Evolutionary conservation across 352 stramenopile species (phyloP), one percentile per base, ranked within the genome.

Genomic region (Globisporangium solare): DNA sequence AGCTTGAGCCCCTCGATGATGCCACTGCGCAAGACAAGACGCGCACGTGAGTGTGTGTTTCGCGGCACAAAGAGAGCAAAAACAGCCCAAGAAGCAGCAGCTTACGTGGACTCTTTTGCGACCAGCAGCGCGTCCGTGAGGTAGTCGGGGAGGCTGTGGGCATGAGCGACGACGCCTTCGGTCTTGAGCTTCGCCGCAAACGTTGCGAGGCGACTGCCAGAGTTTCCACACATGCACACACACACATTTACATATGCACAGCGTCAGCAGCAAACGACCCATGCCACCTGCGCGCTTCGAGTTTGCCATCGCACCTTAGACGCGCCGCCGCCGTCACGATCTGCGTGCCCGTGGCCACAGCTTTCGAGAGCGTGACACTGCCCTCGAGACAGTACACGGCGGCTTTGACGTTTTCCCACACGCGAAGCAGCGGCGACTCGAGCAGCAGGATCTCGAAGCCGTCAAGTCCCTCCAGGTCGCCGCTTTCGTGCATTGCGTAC

Each of bases 351-450:
- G 82, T 92, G 11, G 61, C 61, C 49, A 89, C 60, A 13, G 72
- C 79, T 43, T 78, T 84, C 1, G 78, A 74, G 37, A 92, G 70
- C 14, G 71, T 77, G 39, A 88, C 68, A 24, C 74, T 81, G 10
- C 71, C 74, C 62, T 92, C 80, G 14, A 94, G 59, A 45, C 77
- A 89, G 51, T 90, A 88, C 39, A 90, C 70, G 12, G 67, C 74
- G 0, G 73, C 71, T 55, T 89, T 88, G 8, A 86, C 42, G 56
- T 94, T 94, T 51, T 74, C 60, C 84, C 82, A 92, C 41, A 94
- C 78, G 21, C 66, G 71, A 27, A 84, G 47, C 13, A 92, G 62
- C 21, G 81, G 79, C 3, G 84, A 92, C n/a, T 67, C 80, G 13
- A 86, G 61, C 56, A 92, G 54, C 54, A 90, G 67, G 24, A 94